A percentile compares a stretch with the other conserved stretches of the same genome.
Conservation (phyloP, 1,139 yeast species). For the Hemisphaericaspora xylanilytica region DNA sequence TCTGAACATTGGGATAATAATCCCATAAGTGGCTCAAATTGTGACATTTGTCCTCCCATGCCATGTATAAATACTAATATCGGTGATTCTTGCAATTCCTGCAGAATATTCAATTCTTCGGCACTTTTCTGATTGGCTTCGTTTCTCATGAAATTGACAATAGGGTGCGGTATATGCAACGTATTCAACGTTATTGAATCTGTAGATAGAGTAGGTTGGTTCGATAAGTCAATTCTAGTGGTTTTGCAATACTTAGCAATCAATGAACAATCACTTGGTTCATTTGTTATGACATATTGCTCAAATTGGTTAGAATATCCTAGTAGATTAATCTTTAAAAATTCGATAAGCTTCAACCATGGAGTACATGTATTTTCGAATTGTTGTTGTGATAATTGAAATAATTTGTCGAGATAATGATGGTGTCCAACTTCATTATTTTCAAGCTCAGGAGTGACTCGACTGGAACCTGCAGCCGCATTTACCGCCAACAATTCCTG, state of each 20-base stretch:
- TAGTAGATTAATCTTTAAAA: conserved; percentile 23
- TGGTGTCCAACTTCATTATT: neutral
- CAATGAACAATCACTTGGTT: conserved; percentile 56
- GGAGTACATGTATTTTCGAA: conserved; percentile 20
- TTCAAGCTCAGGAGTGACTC: conserved; percentile 1
- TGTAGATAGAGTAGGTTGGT: conserved; percentile 25
- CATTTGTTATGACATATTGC: conserved; percentile 34
- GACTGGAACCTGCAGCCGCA: conserved; percentile 10
- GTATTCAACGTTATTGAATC: conserved; percentile 39
- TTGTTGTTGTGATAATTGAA: conserved; percentile 12
- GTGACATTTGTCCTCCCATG: conserved; percentile 74
- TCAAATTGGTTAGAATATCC: conserved; percentile 37
- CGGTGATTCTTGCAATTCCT: conserved; percentile 51
- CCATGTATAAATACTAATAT: conserved; percentile 67
- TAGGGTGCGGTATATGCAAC: conserved; percentile 54
- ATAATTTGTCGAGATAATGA: conserved; percentile 3
- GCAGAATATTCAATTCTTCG: conserved; percentile 25
- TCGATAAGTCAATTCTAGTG: conserved; percentile 32
- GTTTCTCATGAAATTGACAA: conserved; percentile 46
- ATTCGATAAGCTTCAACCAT: conserved; percentile 25
- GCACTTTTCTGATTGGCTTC: conserved; percentile 25
- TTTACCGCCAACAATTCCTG: conserved; percentile 16
- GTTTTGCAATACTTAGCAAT: conserved; percentile 47
- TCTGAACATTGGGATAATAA: conserved; percentile 66
- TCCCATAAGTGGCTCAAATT: conserved; percentile 65